phyloP scores from a whole-genome alignment of 148 eudicot genomes.

The Rhododendron mucronatum region DNA sequence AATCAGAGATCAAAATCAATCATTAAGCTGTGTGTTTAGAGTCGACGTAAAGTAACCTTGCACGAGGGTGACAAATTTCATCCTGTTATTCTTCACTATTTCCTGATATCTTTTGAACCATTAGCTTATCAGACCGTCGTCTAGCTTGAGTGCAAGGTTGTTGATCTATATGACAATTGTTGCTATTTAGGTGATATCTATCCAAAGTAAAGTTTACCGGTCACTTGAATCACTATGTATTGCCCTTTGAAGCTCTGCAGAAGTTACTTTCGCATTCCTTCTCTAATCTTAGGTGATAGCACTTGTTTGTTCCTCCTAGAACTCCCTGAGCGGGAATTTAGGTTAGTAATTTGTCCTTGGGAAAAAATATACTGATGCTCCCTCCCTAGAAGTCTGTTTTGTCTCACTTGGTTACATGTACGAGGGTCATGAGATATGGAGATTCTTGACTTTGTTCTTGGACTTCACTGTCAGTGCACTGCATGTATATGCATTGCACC shows the following conservation, averaged over 20 bases:
- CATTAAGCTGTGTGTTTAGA: neutral
- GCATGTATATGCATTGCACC: neutral
- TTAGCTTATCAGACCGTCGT: neutral
- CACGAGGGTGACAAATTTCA: neutral
- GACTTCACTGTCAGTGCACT: neutral
- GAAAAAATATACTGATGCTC: neutral
- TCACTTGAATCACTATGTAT: neutral
- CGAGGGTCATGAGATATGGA: neutral
- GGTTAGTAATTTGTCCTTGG: neutral
- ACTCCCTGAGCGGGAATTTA: neutral
- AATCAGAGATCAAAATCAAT: neutral
- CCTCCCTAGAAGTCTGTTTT: neutral
- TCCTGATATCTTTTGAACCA: neutral
- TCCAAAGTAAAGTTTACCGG: neutral
- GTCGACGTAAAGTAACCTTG: neutral
- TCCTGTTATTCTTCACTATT: neutral
- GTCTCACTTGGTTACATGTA: neutral
- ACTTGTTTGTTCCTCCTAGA: neutral
- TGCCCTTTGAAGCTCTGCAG: neutral
- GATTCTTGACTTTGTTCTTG: neutral
- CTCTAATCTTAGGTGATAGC: neutral
- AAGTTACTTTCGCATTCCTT: neutral
- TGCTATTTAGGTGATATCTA: neutral
- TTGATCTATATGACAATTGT: neutral
- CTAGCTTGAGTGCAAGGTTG: neutral